A percentile compares a stretch with the other conserved stretches of the same genome.
phyloP scores from a whole-genome alignment of 2,329 filamentous ascomycete species.

The Lasiodiplodia theobromae region DNA sequence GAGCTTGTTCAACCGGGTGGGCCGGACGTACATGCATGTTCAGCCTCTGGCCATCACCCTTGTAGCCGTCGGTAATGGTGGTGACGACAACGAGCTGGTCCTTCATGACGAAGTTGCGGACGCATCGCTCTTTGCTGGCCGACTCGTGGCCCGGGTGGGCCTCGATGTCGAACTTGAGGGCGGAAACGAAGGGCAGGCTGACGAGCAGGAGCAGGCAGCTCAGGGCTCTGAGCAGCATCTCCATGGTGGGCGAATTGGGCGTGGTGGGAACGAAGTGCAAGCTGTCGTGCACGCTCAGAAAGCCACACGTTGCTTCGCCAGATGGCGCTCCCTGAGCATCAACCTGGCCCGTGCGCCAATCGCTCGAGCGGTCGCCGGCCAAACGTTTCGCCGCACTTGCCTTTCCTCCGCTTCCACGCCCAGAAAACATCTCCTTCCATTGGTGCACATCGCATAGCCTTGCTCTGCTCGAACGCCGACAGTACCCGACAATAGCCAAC shows the following conservation, averaged over 20 bases:
- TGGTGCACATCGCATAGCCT: background rate
- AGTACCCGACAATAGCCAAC: no score
- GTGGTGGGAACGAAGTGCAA: background rate
- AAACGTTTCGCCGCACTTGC: background rate
- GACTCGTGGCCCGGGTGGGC: constrained; percentile 70
- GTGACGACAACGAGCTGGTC: constrained; percentile 97
- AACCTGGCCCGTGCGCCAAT: background rate
- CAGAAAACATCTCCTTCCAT: no score
- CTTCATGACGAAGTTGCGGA: constrained; percentile 92
- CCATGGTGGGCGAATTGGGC: constrained; percentile 39
- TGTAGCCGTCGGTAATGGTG: constrained; percentile 81
- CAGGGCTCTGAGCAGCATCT: constrained; percentile 43
- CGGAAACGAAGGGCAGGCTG: constrained; percentile 56
- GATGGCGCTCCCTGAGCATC: constrained; percentile 13
- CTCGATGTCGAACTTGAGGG: constrained; percentile 92
- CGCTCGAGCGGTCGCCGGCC: background rate
- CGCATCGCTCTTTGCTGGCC: constrained; percentile 79
- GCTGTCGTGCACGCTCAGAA: constrained; percentile 15
- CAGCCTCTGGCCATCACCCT: constrained; percentile 89
- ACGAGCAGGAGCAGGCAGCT: constrained; percentile 49
- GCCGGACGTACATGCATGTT: constrained; percentile 82
- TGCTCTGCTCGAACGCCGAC: background rate
- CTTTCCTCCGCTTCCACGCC: background rate
- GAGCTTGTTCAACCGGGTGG: background rate
- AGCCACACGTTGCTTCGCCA: constrained; percentile 19